phyloP scores from a whole-genome alignment of 1,284 basidiomycete species.

The Megacollybia platyphylla region DNA sequence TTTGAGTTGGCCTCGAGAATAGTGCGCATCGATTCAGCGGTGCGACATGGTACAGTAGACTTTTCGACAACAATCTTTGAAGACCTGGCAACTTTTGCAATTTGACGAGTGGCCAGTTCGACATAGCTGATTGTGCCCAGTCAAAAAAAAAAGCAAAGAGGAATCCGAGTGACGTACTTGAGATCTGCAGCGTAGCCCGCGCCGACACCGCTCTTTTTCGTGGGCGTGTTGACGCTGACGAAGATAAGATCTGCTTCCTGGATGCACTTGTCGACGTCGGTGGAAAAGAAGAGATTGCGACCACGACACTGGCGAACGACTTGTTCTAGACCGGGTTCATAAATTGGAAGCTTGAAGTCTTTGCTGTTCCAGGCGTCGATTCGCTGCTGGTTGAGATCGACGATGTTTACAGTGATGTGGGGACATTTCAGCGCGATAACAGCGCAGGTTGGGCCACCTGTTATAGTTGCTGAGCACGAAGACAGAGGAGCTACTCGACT shows the following conservation, averaged over 20 bases:
- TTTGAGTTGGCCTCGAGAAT: constrained; percentile 98
- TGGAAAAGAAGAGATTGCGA: constrained; percentile 95
- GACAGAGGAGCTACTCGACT: constrained; percentile 21
- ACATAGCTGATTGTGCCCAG: constrained; percentile 60
- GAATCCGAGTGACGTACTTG: constrained; percentile 46
- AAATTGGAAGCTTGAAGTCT: constrained; percentile 77
- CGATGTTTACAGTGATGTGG: constrained; percentile 91
- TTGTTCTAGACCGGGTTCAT: constrained; percentile 94
- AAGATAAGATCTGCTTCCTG: constrained; percentile 87
- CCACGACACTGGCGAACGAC: constrained; percentile 85
- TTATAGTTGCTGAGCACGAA: neutral
- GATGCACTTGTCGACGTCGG: constrained; percentile 89
- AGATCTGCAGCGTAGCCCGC: constrained; percentile 97
- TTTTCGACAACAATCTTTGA: constrained; percentile 99
- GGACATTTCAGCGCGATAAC: constrained; percentile 94
- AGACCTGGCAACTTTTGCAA: constrained; percentile 81
- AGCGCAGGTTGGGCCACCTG: constrained; percentile 88
- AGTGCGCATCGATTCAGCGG: constrained; percentile 96
- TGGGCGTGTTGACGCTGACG: constrained; percentile 92
- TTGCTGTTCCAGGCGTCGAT: constrained; percentile 93
- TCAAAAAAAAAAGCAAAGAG: neutral
- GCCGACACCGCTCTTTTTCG: constrained; percentile 95
- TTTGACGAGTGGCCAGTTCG: constrained; percentile 91
- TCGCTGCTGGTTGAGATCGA: constrained; percentile 91
- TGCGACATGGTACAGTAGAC: constrained; percentile 97